Evolutionary conservation across 2,329 filamentous ascomycete species (phyloP).

Genomic region (Phyllachora maydis): DNA sequence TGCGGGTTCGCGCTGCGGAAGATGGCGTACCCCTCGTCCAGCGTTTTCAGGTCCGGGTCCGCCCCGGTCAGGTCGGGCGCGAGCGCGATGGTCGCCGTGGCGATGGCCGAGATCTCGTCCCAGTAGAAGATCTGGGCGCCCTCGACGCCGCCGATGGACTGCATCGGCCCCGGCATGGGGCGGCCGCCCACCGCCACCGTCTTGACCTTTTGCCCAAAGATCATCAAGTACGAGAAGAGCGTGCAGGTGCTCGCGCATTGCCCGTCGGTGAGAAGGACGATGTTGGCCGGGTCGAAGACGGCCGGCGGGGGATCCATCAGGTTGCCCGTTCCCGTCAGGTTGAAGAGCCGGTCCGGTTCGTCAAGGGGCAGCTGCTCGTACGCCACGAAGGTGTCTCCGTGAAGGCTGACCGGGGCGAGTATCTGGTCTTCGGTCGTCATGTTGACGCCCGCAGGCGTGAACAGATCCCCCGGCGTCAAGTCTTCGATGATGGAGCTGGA

Average conservation of each 20-base stretch:
- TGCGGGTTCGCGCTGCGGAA: constrained; percentile 7
- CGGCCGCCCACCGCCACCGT: constrained; percentile 25
- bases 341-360: constrained; percentile 12
- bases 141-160: constrained; percentile 26
- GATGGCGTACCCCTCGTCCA: constrained; percentile 14
- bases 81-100: constrained; percentile 9
- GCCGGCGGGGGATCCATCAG: constrained; percentile 18
- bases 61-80: constrained; percentile 3
- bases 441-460: constrained; percentile 15
- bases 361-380: constrained; percentile 20
- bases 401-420: constrained; percentile 12
- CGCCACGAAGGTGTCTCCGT: constrained; percentile 26
- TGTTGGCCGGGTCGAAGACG: constrained; percentile 26
- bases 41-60: constrained; percentile 8
- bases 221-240: constrained; percentile 31
- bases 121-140: constrained; percentile 17
- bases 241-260: constrained; percentile 33
- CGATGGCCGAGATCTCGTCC: constrained; percentile 8
- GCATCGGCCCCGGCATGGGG: constrained; percentile 20
- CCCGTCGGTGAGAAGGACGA: constrained; percentile 31
- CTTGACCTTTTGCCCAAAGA: constrained; percentile 23
- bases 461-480: constrained; percentile 23
- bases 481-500: constrained; percentile 20
- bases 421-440: constrained; percentile 11
- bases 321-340: constrained; percentile 19